Conservation (phyloP, 1,284 basidiomycete species). For the Apiotrichum mycotoxinovorans region DNA sequence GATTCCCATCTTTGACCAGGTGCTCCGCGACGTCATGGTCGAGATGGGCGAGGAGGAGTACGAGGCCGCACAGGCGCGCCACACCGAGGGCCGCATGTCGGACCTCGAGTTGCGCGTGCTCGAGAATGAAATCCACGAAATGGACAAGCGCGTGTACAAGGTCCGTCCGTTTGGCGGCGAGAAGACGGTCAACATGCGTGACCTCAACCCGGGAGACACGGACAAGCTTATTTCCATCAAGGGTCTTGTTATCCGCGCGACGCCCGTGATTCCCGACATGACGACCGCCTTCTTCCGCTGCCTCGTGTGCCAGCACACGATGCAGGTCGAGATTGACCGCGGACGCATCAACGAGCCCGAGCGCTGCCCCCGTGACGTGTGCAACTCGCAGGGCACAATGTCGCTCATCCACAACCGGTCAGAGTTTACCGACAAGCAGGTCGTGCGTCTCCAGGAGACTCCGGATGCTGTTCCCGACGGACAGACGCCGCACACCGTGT, state of each 20-base stretch:
- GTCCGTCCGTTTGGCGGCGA: slow-evolving; percentile 83
- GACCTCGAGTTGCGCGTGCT: slow-evolving; percentile 65
- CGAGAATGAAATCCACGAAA: slow-evolving; percentile 73
- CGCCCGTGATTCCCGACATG: slow-evolving; percentile 98
- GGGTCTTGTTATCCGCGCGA: slow-evolving; percentile 94
- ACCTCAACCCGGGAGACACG: slow-evolving; percentile 86
- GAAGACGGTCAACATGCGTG: slow-evolving; percentile 77
- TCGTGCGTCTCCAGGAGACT: slow-evolving; percentile 92
- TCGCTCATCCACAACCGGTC: slow-evolving; percentile 94
- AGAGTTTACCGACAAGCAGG: slow-evolving; percentile 91
- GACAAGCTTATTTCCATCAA: slow-evolving; percentile 95
- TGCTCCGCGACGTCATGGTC: slow-evolving; percentile 84
- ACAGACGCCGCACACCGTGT: slow-evolving; percentile 96
- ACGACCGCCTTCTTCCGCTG: slow-evolving; percentile 96
- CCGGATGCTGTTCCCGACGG: slow-evolving; percentile 97
- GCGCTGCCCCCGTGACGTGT: slow-evolving; percentile 88
- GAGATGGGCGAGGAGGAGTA: slow-evolving; percentile 75
- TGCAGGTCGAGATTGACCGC: slow-evolving; percentile 91
- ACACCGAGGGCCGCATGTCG: slow-evolving; percentile 27
- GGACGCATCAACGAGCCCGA: slow-evolving; percentile 92
- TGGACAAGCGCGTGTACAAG: slow-evolving; percentile 80
- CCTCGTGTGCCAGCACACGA: slow-evolving; percentile 89
- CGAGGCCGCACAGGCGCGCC: slow-evolving; percentile 48
- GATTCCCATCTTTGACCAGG: slow-evolving; percentile 93
- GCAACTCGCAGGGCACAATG: slow-evolving; percentile 82